Conservation (phyloP, 139 green algal species). For the Pycnococcus provasolii region DNA sequence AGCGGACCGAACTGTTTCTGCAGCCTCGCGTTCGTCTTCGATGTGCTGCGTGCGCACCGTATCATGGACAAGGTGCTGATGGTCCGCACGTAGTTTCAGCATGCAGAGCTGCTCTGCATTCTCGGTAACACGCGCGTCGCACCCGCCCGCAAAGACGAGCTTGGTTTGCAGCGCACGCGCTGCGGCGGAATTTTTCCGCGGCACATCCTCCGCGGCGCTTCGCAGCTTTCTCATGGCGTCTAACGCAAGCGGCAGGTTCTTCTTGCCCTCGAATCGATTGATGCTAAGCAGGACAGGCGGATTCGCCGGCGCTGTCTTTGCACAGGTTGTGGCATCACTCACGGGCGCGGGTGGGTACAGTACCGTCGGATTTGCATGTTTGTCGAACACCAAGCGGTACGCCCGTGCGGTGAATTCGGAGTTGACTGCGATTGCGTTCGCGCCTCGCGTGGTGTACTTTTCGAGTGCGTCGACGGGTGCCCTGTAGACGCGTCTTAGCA, state of each 20-base stretch:
- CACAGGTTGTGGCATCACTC: too few relatives aligned
- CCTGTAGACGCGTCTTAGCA: constrained; percentile 40
- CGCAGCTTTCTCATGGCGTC: constrained; percentile 47
- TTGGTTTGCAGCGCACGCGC: not conserved
- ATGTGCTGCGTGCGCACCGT: too few relatives aligned
- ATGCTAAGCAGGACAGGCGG: constrained; percentile 71
- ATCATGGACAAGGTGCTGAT: constrained; percentile 34
- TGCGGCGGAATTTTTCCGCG: not conserved
- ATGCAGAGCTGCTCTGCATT: constrained; percentile 73
- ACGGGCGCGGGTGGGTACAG: too few relatives aligned
- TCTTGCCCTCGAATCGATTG: constrained; percentile 97
- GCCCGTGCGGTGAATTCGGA: constrained; percentile 70
- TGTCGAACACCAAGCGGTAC: constrained; percentile 67
- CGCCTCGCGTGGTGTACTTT: constrained; percentile 53
- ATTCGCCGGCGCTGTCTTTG: too few relatives aligned
- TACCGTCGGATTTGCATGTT: too few relatives aligned
- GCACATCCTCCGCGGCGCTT: not conserved
- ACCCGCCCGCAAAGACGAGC: constrained; percentile 70
- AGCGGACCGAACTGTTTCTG: too few relatives aligned
- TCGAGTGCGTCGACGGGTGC: constrained; percentile 71
- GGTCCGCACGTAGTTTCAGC: constrained; percentile 41
- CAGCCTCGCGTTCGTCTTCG: too few relatives aligned
- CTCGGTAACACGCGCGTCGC: constrained; percentile 71
- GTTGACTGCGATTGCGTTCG: constrained; percentile 74
- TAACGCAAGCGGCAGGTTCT: constrained; percentile 70